Base-by-base conservation (phyloP, 768 basidiomycete species). In the Rhodocollybia butyracea region DNA sequence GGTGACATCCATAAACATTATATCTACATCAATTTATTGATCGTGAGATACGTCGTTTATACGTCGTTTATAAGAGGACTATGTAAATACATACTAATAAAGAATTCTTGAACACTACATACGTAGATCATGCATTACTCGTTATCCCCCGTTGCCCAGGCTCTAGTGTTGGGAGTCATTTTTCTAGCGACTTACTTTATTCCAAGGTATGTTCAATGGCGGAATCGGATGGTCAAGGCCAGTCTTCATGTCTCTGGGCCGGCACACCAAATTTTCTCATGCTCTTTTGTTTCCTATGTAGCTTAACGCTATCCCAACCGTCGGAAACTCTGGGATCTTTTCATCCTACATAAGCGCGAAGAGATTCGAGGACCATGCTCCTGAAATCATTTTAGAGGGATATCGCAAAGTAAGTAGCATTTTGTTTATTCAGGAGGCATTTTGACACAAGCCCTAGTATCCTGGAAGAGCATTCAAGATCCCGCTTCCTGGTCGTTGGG, bases 401-500 rank as follows among this genome's bases (percentile, higher is more conserved):
- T 57, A 60, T n/a, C 19, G 38, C 2, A 57, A 54, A 40, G 59
- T 60, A 24, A n/a, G 31, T n/a, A 19, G 13, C 27, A 10, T 22
- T 27, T 0, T 17, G 19, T 6, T 11, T 30, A 24, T 21, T 40
- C 29, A 3, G 3, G 19, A 15, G 8, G 10, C 30, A 0, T 29
- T 17, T 38, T 53, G 29, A 29, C 30, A 45, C 7, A 26, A 24
- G 6, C 13, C 46, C 26, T 32, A 59, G 58, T 51, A 43, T 32
- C 30, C 24, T 22, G 56, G 47, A 22, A 22, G 32, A 26, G 59
- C 45, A 27, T 69, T 66, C 58, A 63, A 62, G 32, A 40, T 67
- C 22, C 65, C 64, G 8, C 54, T 55, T 31, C 51, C 69, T 10
- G 63, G 60, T 15, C 57, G 59, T 43, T 75, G 73, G 74, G 54